Evolutionary conservation across 1,139 yeast species (phyloP).

Genomic region (Meyerozyma elateridarum): DNA sequence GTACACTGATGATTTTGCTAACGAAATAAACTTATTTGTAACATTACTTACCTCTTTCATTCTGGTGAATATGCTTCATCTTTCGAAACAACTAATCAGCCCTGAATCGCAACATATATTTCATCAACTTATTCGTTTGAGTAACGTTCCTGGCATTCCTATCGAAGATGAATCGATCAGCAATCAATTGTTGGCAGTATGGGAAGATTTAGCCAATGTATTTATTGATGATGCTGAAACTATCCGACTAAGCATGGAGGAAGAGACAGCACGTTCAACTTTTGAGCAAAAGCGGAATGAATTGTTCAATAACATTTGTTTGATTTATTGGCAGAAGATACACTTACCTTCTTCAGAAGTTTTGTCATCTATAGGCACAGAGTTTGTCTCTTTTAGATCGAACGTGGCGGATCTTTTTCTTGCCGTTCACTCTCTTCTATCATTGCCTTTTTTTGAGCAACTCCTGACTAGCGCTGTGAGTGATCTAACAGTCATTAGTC

Average conservation of each 20-base stretch:
- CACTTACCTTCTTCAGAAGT: slow-evolving; percentile 26
- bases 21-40: slow-evolving; percentile 45
- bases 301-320: slow-evolving; percentile 43
- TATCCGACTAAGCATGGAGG: slow-evolving; percentile 27
- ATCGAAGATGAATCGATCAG: slow-evolving; percentile 66
- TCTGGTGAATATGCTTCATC: slow-evolving; percentile 45
- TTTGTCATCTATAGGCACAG: slow-evolving; percentile 26
- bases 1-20: slow-evolving; percentile 30
- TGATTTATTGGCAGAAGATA: slow-evolving; percentile 60
- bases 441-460: slow-evolving; percentile 48
- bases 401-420: slow-evolving; percentile 78
- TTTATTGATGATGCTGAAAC: slow-evolving; percentile 51
- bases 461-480: slow-evolving; percentile 40
- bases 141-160: slow-evolving; percentile 59
- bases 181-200: slow-evolving; percentile 65
- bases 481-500: slow-evolving; percentile 15
- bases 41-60: slow-evolving; percentile 49
- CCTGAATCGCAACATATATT: slow-evolving; percentile 37
- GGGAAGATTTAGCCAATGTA: slow-evolving; percentile 72
- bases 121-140: slow-evolving; percentile 49
- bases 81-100: slow-evolving; percentile 43
- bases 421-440: slow-evolving; percentile 60
- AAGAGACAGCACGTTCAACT: slow-evolving; percentile 12
- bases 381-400: slow-evolving; percentile 62
- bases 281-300: slow-evolving; percentile 28